Percentiles rank a stretch among this genome's conserved stretches.
These are phyloP conservation scores for Smittium mucronatum DNA, from an alignment of 371 early-diverging fungal species.

Conservation along the genomic window DNA sequence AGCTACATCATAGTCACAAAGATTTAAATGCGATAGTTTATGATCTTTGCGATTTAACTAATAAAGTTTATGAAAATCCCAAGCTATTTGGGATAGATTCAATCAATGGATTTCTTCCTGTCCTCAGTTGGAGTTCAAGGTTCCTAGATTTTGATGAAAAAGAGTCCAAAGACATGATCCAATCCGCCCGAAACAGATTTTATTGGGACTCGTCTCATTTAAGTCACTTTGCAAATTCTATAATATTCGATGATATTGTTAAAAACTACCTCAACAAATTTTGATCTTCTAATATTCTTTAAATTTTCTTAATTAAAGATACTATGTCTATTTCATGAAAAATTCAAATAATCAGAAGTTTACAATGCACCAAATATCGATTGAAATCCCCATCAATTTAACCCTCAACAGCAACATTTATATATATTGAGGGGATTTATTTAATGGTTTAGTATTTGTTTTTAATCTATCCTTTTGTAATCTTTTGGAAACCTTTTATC, in stretches of 20 bases:
- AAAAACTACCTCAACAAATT: no score
- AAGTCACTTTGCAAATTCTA: not conserved
- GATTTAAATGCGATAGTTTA: not conserved
- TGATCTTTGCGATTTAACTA: not conserved
- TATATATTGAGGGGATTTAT: no score
- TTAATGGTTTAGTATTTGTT: no score
- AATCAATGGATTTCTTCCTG: not conserved
- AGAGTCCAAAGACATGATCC: not conserved
- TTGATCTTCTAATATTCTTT: no score
- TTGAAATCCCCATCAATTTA: no score
- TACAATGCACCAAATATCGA: no score
- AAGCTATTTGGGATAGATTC: not conserved
- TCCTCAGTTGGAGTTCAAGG: not conserved
- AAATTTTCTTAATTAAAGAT: no score
- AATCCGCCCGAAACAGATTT: not conserved
- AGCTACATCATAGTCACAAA: not conserved
- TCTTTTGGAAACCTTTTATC: no score
- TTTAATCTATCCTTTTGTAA: no score
- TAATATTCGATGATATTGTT: not conserved
- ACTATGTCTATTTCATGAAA: no score
- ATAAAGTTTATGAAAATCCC: not conserved
- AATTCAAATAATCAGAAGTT: no score
- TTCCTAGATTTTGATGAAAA: not conserved
- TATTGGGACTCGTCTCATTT: not conserved
- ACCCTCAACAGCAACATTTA: no score